Conservation (phyloP, 371 early-diverging fungal genomes). For the Mucor piriformis region DNA sequence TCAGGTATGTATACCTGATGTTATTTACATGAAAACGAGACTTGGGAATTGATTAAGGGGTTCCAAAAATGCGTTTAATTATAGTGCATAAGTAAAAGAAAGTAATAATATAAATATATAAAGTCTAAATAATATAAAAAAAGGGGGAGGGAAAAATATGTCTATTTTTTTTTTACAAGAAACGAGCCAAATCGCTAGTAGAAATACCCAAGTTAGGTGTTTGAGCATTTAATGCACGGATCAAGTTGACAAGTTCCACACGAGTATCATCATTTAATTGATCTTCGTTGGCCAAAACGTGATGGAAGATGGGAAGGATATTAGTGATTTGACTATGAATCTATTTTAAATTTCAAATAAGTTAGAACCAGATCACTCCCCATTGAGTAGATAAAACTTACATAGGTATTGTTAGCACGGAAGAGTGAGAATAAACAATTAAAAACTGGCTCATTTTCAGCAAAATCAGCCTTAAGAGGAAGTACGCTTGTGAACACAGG, state of each 20-base stretch:
- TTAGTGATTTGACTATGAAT: conserved; percentile 39
- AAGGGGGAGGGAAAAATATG: background rate
- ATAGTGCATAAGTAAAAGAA: too few relatives aligned
- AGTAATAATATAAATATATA: background rate
- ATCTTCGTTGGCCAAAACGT: conserved; percentile 54
- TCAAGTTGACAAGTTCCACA: conserved; percentile 58
- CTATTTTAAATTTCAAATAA: conserved; percentile 21
- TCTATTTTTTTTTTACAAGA: conserved; percentile 22
- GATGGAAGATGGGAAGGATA: conserved; percentile 49
- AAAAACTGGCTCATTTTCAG: conserved; percentile 81
- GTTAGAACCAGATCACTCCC: too few relatives aligned
- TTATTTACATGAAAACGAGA: too few relatives aligned
- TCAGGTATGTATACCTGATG: too few relatives aligned
- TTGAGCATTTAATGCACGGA: conserved; percentile 56
- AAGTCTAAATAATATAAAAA: conserved; percentile 3
- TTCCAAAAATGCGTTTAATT: too few relatives aligned
- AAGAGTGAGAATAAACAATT: conserved; percentile 67
- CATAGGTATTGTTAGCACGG: conserved; percentile 49
- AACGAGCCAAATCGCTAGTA: conserved; percentile 27
- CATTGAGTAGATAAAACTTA: too few relatives aligned
- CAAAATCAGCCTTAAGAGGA: conserved; percentile 79
- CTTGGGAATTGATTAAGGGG: too few relatives aligned
- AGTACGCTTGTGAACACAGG: conserved; percentile 71
- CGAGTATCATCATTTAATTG: conserved; percentile 61
- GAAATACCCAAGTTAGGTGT: conserved; percentile 26